Percentiles rank a stretch among this genome's conserved stretches.
phyloP scores from a whole-genome alignment of 345 rosid species.

The Aurinia saxatilis region DNA sequence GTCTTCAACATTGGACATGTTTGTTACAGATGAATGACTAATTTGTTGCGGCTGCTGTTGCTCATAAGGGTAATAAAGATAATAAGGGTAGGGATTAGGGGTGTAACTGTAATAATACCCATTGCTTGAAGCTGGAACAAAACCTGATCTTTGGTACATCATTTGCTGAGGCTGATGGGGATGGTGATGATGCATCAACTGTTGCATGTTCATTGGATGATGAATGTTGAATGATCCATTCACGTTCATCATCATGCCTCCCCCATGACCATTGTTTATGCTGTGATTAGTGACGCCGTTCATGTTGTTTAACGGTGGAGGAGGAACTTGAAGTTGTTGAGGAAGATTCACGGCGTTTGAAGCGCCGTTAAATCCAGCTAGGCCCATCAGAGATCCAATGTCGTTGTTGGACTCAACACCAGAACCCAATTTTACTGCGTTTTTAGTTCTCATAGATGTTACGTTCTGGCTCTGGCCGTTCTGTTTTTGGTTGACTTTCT shows the following conservation, averaged over 20 bases:
- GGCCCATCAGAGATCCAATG: constrained; percentile 42
- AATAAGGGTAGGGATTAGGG: constrained; percentile 33
- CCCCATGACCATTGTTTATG: constrained; percentile 24
- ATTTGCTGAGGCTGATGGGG: constrained; percentile 48
- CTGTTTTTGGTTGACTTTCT: constrained; percentile 55
- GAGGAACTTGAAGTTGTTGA: constrained; percentile 34
- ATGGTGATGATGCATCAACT: constrained; percentile 22
- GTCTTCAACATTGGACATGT: constrained; percentile 15
- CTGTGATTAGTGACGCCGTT: constrained; percentile 36
- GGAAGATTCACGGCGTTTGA: constrained; percentile 25
- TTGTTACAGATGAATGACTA: constrained; percentile 4
- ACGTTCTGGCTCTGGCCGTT: constrained; percentile 40
- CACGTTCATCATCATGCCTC: constrained; percentile 36
- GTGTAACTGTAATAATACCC: constrained; percentile 46
- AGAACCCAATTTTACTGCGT: constrained; percentile 22
- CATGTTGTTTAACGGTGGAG: constrained; percentile 37
- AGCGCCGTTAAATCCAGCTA: constrained; percentile 33
- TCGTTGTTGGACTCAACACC: constrained; percentile 42
- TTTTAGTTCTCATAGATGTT: constrained; percentile 50
- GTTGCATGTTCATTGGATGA: constrained; percentile 39
- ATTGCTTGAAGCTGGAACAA: constrained; percentile 45
- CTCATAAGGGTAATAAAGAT: constrained; percentile 32
- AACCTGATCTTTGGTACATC: constrained; percentile 57
- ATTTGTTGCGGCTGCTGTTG: constrained; percentile 26
- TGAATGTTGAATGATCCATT: constrained; percentile 21